These are phyloP conservation scores for Spathaspora arborariae DNA, from an alignment of 805 yeast genomes.

Conservation along the genomic window DNA sequence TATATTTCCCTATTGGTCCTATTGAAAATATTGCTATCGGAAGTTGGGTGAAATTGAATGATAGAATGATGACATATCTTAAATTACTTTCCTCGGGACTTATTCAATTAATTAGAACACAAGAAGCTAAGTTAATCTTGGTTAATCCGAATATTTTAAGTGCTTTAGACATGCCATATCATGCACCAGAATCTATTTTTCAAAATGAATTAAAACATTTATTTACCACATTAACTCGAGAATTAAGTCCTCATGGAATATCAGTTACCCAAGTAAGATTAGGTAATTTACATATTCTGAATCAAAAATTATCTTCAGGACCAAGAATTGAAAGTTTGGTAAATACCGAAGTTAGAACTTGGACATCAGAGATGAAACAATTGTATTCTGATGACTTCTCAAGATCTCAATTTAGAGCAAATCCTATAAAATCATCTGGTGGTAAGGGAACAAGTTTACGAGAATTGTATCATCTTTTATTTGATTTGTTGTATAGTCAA, in stretches of 20 bases:
- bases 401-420: slow-evolving; percentile 24
- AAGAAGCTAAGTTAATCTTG: slow-evolving; percentile 47
- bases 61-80: slow-evolving; percentile 46
- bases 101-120: slow-evolving; percentile 48
- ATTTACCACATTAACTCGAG: slow-evolving; percentile 33
- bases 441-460: slow-evolving; percentile 29
- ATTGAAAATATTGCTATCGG: slow-evolving; percentile 50
- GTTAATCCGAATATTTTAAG: slow-evolving; percentile 56
- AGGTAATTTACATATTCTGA: slow-evolving; percentile 36
- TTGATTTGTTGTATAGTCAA: slow-evolving; percentile 31
- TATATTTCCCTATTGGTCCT: slow-evolving; percentile 66
- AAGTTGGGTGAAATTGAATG: slow-evolving; percentile 50
- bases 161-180: slow-evolving; percentile 54
- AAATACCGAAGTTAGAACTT: slow-evolving; percentile 35
- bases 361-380: slow-evolving; percentile 32
- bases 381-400: slow-evolving; percentile 32
- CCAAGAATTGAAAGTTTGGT: slow-evolving; percentile 22
- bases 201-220: slow-evolving; percentile 40
- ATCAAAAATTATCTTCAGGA: slow-evolving; percentile 14
- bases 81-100: slow-evolving; percentile 54
- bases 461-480: slow-evolving; percentile 36
- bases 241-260: slow-evolving; percentile 30
- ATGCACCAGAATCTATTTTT: slow-evolving; percentile 58
- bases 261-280: slow-evolving; percentile 37
- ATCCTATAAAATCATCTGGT: slow-evolving; percentile 25